Evolutionary conservation across 2,329 filamentous ascomycete species (phyloP).

Genomic region (Lasiodiplodia sp.): DNA sequence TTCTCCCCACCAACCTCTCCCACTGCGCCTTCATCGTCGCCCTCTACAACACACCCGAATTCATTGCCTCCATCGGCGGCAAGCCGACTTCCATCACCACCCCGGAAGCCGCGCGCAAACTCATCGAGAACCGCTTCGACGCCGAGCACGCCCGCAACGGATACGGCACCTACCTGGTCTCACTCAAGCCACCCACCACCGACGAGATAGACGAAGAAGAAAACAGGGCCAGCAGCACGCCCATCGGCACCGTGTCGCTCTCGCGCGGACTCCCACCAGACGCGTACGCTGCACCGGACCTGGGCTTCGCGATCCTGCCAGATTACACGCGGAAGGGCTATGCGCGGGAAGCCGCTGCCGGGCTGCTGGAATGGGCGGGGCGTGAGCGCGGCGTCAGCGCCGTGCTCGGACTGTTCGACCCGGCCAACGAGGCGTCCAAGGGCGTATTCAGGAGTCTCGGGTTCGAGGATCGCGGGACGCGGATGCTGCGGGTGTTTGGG

Average conservation of each 20-base stretch:
- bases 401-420: constrained; percentile 33
- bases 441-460: constrained; percentile 36
- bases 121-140: constrained; percentile 23
- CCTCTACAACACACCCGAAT: constrained; percentile 38
- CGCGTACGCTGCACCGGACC: constrained; percentile 35
- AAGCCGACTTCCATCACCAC: constrained; percentile 33
- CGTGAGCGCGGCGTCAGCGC: constrained; percentile 19
- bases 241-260: constrained; percentile 38
- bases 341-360: constrained; percentile 34
- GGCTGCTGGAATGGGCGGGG: constrained; percentile 29
- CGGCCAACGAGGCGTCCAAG: constrained; percentile 35
- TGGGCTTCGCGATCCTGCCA: constrained; percentile 35
- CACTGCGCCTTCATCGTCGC: constrained; percentile 41
- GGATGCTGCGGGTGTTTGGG: constrained; percentile 30
- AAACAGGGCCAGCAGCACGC: constrained; percentile 31
- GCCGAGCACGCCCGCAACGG: constrained; percentile 37
- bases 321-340: constrained; percentile 35
- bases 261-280: constrained; percentile 33
- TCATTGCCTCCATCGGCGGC: constrained; percentile 34
- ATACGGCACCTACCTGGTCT: constrained; percentile 41
- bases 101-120: constrained; percentile 33
- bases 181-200: constrained; percentile 31
- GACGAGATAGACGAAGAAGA: neutral
- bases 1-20: constrained; percentile 32
- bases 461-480: constrained; percentile 34